Base-by-base conservation (phyloP, 2,329 filamentous ascomycete species). In the Fusarium clavum region DNA sequence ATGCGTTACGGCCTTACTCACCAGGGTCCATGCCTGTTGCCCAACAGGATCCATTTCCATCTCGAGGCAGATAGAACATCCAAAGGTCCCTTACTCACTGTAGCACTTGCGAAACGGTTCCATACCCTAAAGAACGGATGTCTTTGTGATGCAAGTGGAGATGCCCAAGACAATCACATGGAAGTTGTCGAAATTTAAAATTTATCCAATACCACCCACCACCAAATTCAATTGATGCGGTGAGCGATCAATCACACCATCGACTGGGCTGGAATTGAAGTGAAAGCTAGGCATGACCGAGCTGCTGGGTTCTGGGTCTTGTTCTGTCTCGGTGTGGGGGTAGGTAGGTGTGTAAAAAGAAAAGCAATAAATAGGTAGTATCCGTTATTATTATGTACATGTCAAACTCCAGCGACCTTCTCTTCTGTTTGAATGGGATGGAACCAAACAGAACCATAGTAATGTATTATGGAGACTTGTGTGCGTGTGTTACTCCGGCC, bases 1-100 rank as follows among this genome's bases (percentile, higher is more conserved):
- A 70, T 64, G 52, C 47, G 47, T 68, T 71, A 60, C 59, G 52
- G 58, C 68, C 63, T 70, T 70, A 71, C 30, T 44, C 49, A 27
- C 41, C 11, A 20, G 52, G 68, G 48, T 62, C 27, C 18, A 38
- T 38, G 34, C 34, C 45, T 46, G 30, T 32, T 57, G 10, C 55
- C 51, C 18, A 48, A 47, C 65, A 32, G 54, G 54, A 53, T 68
- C 32, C 27, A 44, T 48, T 44, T 55, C 32, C 41, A 43, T 34
- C 34, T 54, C 11, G n/a, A 34, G 24, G 16, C 24, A 22, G 43
- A 45, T 45, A 25, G 22, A 45, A 34, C 45, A 49, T 41, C 40
- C 38, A 22, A 18, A 64, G 45, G 60, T 27, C 20, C 16, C 22
- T 44, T 18, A 44, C 22, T 25, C 32, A 32, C 38, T 18, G 27